Percentiles rank a stretch among this genome's conserved stretches.
phyloP scores from a whole-genome alignment of 345 rosid species.

The Citrus glauca region DNA sequence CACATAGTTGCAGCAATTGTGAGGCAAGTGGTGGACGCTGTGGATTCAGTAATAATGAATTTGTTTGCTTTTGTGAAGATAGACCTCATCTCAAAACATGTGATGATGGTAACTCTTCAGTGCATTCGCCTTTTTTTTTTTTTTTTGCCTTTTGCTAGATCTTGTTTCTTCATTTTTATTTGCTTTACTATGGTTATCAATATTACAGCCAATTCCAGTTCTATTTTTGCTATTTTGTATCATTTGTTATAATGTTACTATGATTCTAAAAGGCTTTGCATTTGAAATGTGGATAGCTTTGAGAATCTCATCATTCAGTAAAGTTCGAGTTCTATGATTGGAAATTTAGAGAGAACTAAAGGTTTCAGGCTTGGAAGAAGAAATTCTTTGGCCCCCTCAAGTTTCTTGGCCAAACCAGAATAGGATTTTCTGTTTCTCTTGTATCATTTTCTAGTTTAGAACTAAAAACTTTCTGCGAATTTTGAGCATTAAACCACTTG shows the following conservation, averaged over 20 bases:
- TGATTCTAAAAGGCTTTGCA: not conserved
- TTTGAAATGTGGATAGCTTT: not conserved
- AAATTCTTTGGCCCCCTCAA: not conserved
- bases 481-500: not conserved
- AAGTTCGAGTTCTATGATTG: not conserved
- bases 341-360: not conserved
- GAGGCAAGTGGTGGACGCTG: conserved; percentile 14
- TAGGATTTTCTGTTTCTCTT: not conserved
- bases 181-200: not conserved
- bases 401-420: not conserved
- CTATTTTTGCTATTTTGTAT: not conserved
- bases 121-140: not conserved
- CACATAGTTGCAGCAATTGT: conserved; percentile 11
- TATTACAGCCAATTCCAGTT: not conserved
- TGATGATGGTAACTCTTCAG: conserved; percentile 35
- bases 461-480: not conserved
- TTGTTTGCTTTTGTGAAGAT: conserved; percentile 22
- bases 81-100: conserved; percentile 32
- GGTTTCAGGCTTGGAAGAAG: not conserved
- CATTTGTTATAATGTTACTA: not conserved
- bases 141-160: too few relatives aligned
- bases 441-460: not conserved
- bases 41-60: conserved; percentile 13
- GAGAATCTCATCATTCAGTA: not conserved
- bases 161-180: not conserved